phyloP scores from a whole-genome alignment of 2,329 filamentous ascomycete genomes.

The Thelonectria blattea region DNA sequence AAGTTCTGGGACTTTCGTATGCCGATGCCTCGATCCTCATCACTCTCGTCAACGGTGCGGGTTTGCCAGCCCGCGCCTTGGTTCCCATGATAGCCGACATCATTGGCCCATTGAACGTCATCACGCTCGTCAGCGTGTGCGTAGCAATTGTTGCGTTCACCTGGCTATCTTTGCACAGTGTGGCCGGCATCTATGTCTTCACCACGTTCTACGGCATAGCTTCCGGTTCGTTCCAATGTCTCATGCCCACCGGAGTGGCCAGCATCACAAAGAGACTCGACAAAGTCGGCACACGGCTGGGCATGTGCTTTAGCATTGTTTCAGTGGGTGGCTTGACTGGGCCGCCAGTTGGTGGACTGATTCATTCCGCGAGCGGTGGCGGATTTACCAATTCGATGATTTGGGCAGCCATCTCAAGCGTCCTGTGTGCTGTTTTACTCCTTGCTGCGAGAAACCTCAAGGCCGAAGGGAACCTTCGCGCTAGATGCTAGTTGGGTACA shows the following conservation, averaged over 20 bases:
- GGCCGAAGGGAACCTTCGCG: slow-evolving; percentile 28
- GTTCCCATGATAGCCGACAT: slow-evolving; percentile 46
- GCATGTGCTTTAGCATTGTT: slow-evolving; percentile 49
- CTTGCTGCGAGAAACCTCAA: slow-evolving; percentile 23
- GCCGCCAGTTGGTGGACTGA: slow-evolving; percentile 46
- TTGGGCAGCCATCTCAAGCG: slow-evolving; percentile 43
- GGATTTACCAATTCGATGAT: slow-evolving; percentile 39
- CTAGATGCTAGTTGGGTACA: slow-evolving; percentile 24
- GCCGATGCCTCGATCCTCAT: slow-evolving; percentile 44
- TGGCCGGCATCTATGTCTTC: slow-evolving; percentile 46
- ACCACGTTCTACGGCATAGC: slow-evolving; percentile 39
- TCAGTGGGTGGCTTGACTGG: slow-evolving; percentile 48
- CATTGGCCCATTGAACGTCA: slow-evolving; percentile 46
- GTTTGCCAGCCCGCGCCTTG: slow-evolving; percentile 46
- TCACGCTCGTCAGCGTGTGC: slow-evolving; percentile 38
- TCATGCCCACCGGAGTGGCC: slow-evolving; percentile 48
- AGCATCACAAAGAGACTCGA: slow-evolving; percentile 48
- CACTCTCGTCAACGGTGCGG: slow-evolving; percentile 49
- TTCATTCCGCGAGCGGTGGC: slow-evolving; percentile 33
- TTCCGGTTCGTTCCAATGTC: slow-evolving; percentile 47
- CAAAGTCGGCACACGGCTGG: slow-evolving; percentile 47
- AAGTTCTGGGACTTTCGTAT: slow-evolving; percentile 44
- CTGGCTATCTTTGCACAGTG: slow-evolving; percentile 46
- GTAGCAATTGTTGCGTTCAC: slow-evolving; percentile 42
- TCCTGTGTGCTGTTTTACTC: slow-evolving; percentile 34